These are phyloP conservation scores for Pholiota adiposa DNA, from an alignment of 1,284 basidiomycete genomes.

Conservation along the genomic window DNA sequence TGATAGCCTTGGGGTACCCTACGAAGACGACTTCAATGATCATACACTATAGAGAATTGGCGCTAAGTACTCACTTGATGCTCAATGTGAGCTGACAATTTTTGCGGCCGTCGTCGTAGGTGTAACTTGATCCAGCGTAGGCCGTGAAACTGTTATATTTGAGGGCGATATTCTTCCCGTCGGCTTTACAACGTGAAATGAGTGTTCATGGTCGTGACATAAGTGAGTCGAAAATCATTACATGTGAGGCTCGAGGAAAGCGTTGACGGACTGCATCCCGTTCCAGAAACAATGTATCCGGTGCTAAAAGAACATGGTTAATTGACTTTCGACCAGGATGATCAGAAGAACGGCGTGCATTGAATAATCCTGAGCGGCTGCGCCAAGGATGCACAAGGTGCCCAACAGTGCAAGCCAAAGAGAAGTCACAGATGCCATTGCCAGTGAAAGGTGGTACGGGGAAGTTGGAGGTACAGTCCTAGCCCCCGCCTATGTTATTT, in stretches of 20 bases:
- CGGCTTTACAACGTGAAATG: slow-evolving; percentile 9
- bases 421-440: not conserved
- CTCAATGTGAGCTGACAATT: slow-evolving; percentile 25
- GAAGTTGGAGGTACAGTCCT: not conserved
- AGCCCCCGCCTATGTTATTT: not conserved
- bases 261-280: slow-evolving; percentile 13
- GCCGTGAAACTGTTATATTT: slow-evolving; percentile 21
- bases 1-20: slow-evolving; percentile 25
- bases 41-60: not conserved
- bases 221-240: not conserved
- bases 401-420: slow-evolving; percentile 4
- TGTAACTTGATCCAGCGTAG: slow-evolving; percentile 18
- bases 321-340: not conserved
- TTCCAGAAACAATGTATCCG: slow-evolving; percentile 18
- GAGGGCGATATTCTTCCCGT: slow-evolving; percentile 18
- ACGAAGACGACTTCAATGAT: not conserved
- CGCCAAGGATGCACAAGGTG: slow-evolving; percentile 8
- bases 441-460: not conserved
- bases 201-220: not conserved
- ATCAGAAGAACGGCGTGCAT: slow-evolving; percentile 10
- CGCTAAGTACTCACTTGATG: slow-evolving; percentile 15
- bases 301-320: slow-evolving; percentile 1
- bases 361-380: slow-evolving; percentile 11
- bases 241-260: not conserved
- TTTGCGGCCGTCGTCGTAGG: slow-evolving; percentile 19